Conservation (phyloP, 148 eudicot genomes). For the Hydrangea macrophylla region DNA sequence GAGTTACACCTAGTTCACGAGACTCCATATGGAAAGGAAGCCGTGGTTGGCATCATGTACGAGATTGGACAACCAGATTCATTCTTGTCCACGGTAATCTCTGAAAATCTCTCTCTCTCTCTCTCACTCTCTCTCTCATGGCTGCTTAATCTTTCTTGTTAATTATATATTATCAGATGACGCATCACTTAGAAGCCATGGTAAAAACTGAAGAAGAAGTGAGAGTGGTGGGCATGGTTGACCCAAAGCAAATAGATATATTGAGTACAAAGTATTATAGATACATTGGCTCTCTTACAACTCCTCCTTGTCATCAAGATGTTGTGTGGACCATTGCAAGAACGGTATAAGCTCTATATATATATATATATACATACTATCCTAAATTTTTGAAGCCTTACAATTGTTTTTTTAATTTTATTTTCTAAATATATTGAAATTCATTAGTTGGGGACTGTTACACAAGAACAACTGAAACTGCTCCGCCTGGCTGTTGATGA, state of each 20-base stretch:
- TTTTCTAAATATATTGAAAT: neutral
- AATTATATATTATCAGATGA: conserved; percentile 18
- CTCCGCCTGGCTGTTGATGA: conserved; percentile 39
- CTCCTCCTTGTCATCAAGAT: conserved; percentile 40
- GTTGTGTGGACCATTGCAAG: conserved; percentile 39
- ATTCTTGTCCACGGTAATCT: conserved; percentile 29
- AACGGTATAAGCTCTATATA: conserved; percentile 20
- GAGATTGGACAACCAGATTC: conserved; percentile 33
- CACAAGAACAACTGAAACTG: conserved; percentile 28
- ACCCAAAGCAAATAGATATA: conserved; percentile 24
- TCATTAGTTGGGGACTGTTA: conserved; percentile 32
- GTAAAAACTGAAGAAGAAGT: conserved; percentile 12
- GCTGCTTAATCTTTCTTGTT: too few species aligned
- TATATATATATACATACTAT: too few species aligned
- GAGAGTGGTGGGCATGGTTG: conserved; percentile 23
- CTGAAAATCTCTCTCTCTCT: neutral
- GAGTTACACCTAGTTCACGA: conserved; percentile 39
- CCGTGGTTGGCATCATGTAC: conserved; percentile 39
- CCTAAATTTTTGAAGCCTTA: neutral
- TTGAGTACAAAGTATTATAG: conserved; percentile 33
- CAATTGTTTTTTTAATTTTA: neutral
- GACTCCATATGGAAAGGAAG: conserved; percentile 16
- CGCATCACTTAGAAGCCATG: conserved; percentile 19
- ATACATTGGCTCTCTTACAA: conserved; percentile 47
- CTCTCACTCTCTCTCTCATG: neutral